Evolutionary conservation across 169 alveolate species (phyloP).

Genomic region (Theileria luwenshuni): DNA sequence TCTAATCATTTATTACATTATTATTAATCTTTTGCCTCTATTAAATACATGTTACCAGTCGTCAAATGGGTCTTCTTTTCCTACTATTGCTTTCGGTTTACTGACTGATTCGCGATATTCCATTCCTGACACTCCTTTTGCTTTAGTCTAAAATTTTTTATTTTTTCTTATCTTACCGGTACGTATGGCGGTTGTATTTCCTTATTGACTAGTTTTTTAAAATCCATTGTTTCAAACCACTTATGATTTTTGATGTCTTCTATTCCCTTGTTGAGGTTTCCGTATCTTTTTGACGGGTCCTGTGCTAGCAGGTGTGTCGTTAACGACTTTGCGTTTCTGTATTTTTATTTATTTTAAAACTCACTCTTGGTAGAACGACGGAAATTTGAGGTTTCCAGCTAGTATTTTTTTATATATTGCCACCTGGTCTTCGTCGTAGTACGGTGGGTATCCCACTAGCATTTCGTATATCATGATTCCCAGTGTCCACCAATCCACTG

Average conservation of each 20-base stretch:
- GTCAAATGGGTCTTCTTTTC: constrained; percentile 78
- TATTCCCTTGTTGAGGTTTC: constrained; percentile 93
- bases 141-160: neutral
- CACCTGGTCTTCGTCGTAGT: constrained; percentile 96
- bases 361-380: constrained; percentile 87
- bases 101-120: constrained; percentile 46
- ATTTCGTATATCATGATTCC: constrained; percentile 97
- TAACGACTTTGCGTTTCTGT: constrained; percentile 82
- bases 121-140: constrained; percentile 26
- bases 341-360: constrained; percentile 10
- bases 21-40: no score
- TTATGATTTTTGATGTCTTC: constrained; percentile 89
- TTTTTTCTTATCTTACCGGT: constrained; percentile 66
- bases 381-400: constrained; percentile 93
- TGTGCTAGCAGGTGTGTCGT: constrained; percentile 90
- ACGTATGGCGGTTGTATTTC: constrained; percentile 84
- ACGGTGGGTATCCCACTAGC: constrained; percentile 98
- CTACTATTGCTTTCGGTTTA: constrained; percentile 52
- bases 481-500: constrained; percentile 99
- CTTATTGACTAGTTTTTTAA: constrained; percentile 77
- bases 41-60: constrained; percentile 79
- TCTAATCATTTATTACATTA: no score
- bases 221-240: constrained; percentile 86
- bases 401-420: constrained; percentile 94
- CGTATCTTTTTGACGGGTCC: constrained; percentile 93